Percentiles rank a stretch among this genome's conserved stretches.
phyloP scores from a whole-genome alignment of 495 filamentous ascomycete species.

The Podospora conica region DNA sequence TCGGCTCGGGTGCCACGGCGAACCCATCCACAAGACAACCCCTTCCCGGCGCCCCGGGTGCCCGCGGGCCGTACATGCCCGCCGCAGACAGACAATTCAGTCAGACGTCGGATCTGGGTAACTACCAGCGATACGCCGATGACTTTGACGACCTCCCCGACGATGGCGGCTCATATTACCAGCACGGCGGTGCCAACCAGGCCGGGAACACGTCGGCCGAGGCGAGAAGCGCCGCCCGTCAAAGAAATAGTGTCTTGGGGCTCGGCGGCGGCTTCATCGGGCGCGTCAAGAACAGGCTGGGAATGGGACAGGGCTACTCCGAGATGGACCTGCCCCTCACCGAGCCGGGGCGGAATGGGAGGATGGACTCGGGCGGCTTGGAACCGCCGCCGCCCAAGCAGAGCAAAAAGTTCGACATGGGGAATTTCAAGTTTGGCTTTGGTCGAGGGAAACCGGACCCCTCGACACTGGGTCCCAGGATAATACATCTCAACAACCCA shows the following conservation, averaged over 20 bases:
- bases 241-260: conserved; percentile 80
- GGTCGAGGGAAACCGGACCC: conserved; percentile 79
- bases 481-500: conserved; percentile 96
- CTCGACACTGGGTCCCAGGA: conserved; percentile 80
- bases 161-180: conserved; percentile 65
- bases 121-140: conserved; percentile 88
- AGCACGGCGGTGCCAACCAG: conserved; percentile 52
- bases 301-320: conserved; percentile 87
- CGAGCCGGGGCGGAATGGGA: conserved; percentile 45
- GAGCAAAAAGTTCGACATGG: conserved; percentile 57
- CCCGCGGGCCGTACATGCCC: conserved; percentile 51
- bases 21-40: conserved; percentile 40
- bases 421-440: conserved; percentile 93
- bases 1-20: conserved; percentile 52
- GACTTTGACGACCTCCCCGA: conserved; percentile 70
- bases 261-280: conserved; percentile 84
- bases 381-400: conserved; percentile 33
- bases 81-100: conserved; percentile 56
- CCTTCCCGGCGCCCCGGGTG: conserved; percentile 27
- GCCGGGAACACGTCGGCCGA: conserved; percentile 34
- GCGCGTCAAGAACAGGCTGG: conserved; percentile 79
- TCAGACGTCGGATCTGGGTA: conserved; percentile 74
- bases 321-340: conserved; percentile 98
- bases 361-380: conserved; percentile 25
- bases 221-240: conserved; percentile 52